A percentile compares a stretch with the other conserved stretches of the same genome.
Conservation (phyloP, 1,284 basidiomycete species). For the Ustilago trichophora region DNA sequence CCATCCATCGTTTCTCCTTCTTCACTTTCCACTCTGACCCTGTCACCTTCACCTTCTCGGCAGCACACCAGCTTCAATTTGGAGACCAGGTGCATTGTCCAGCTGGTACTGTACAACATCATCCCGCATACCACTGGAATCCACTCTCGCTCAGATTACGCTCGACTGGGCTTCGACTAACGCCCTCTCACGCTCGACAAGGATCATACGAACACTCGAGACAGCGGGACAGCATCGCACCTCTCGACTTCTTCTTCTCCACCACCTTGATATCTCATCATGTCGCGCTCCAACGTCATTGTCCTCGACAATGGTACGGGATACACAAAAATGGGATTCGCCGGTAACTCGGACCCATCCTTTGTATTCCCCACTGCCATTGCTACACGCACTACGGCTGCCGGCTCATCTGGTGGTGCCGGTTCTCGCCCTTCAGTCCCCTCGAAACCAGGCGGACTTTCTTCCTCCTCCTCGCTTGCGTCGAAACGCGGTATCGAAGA, state of each 20-base stretch:
- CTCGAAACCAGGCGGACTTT: constrained; percentile 74
- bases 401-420: constrained; percentile 35
- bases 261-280: constrained; percentile 10
- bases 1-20: constrained; percentile 7
- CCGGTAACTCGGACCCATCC: constrained; percentile 97
- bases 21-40: background rate
- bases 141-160: background rate
- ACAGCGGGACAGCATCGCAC: background rate
- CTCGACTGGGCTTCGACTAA: background rate
- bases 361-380: constrained; percentile 71
- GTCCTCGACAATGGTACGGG: constrained; percentile 90
- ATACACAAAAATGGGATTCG: constrained; percentile 97
- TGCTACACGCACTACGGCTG: constrained; percentile 59
- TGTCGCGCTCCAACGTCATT: constrained; percentile 66
- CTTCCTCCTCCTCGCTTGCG: constrained; percentile 70
- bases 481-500: constrained; percentile 98
- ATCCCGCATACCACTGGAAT: background rate
- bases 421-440: constrained; percentile 76
- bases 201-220: too few relatives aligned
- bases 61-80: too few relatives aligned
- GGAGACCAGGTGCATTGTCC: too few relatives aligned
- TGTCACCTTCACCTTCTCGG: background rate
- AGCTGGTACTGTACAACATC: background rate
- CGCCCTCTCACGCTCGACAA: background rate
- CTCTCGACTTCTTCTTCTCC: background rate